Evolutionary conservation across 2,329 filamentous ascomycete species (phyloP), one percentile per base, ranked within the genome.

Genomic region (Venturia pyrina): DNA sequence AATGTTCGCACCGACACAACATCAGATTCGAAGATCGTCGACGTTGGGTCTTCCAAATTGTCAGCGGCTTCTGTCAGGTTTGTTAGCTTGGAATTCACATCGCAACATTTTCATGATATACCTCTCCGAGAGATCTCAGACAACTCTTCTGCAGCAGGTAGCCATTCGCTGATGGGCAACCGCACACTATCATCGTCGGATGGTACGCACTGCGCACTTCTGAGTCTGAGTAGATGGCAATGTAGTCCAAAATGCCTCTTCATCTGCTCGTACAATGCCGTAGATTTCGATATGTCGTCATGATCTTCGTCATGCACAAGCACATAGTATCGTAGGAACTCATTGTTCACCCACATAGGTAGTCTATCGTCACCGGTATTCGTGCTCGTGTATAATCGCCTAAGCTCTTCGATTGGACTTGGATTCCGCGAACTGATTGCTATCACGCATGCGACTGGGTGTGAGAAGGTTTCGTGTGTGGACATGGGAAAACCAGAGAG

Each of bases 201-300:
- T 68, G 93, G 87, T 44, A 91, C 88, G 75, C 91, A 93, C 73
- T 92, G 89, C 46, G 87, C 89, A 72, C 91, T 96, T 70, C 93
- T 85, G 63, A 99, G 80, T 69, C 96, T 83, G 43, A 99, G 81
- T 13, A 99, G 82, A 77, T 99, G 95, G 74, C 95, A 99, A 76
- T 99, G 93, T 61, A 98, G 80, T 1, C 95, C 95, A 69, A 99
- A 91, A 77, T 97, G 91, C n/a, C 95, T 87, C 78, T 98, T 99
- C 96, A 99, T 99, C 76, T 97, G 91, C 71, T 99, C 95, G 76
- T 96, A 99, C 37, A 98, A 81, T 21, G 87, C 85, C 76, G 93
- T 93, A 15, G 93, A 96, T 76, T 92, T 89, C 46, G 86, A 86
- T 68, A 98, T 96, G 74, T 99, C 93, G 73, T 96, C 93, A 68